Base-by-base conservation (phyloP, 2,329 filamentous ascomycete species). In the Penicillium sp. region DNA sequence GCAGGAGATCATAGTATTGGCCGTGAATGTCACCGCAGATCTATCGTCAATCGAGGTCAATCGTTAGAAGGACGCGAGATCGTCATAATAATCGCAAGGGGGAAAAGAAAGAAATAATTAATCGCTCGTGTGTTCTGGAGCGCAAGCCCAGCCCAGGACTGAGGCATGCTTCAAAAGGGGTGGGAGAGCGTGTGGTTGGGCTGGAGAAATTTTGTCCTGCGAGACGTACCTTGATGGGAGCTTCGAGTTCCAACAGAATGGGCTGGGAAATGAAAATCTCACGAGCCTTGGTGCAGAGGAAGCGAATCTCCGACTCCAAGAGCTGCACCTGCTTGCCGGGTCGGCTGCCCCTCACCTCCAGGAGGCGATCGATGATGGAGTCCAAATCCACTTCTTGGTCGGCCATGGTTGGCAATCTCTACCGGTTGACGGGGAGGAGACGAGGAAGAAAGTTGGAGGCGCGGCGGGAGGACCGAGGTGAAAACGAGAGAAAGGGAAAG, bases 221-320 rank as follows among this genome's bases (percentile, higher is more conserved):
- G 12, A 12, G 9, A 46, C 50, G 45, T 79, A 95, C 91, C 90
- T 98, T 98, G 76, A 98, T 97, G 54, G 93, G 93, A 67, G 93
- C 93, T 75, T 97, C 93, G 43, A 98, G 82, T 78, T 98, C 93
- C 59, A 98, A 83, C 60, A 98, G 79, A 66, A 97, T 97, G 59
- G 93, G 93, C 78, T 98, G 93, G 54, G 90, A 96, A 73, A 98
- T 97, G 79, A 98, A 97, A 66, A 98, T 97, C 78, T 98, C 93
- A 59, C 93, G 86, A 55, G 91, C 90, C 79, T 97, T 97, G 70
- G 91, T 96, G 82, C 93, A 98, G 58, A 98, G 83, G 74, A 84
- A 95, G 69, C 91, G 86, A 63, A 98, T 98, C 77, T 97, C 93
- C 53, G 88, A 84, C 74, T 98, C 93, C 59, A 95, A 79, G 60